These are phyloP conservation scores for Nadsonia starkeyi-henricii DNA, from an alignment of 1,139 yeast species.

Conservation along the genomic window DNA sequence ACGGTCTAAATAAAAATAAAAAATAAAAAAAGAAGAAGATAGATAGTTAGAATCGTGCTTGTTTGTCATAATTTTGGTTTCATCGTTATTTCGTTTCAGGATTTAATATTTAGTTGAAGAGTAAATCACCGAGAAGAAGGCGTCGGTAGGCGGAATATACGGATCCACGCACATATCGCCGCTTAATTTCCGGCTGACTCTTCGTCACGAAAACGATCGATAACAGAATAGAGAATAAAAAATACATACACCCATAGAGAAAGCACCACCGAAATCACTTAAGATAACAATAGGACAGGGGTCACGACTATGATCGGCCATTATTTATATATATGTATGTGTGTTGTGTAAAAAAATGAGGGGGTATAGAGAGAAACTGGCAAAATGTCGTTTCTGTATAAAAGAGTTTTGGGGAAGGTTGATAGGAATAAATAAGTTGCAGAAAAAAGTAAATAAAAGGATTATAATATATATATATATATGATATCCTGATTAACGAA, in stretches of 20 bases:
- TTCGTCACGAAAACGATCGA: too few relatives aligned
- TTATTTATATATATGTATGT: conserved; percentile 8
- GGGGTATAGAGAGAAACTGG: conserved; percentile 1
- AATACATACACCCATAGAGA: conserved; percentile 71
- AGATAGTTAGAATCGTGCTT: too few relatives aligned
- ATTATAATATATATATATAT: neutral
- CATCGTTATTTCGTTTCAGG: too few relatives aligned
- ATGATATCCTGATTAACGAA: too few relatives aligned
- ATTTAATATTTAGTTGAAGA: too few relatives aligned
- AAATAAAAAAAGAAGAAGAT: neutral
- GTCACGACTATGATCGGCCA: conserved; percentile 94
- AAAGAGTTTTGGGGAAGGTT: neutral
- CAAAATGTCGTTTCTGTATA: neutral
- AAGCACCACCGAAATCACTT: conserved; percentile 97
- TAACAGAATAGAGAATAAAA: neutral
- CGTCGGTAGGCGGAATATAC: too few relatives aligned
- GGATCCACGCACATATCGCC: too few relatives aligned
- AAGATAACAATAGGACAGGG: conserved; percentile 96
- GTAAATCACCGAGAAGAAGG: too few relatives aligned
- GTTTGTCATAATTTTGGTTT: too few relatives aligned
- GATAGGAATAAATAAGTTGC: neutral
- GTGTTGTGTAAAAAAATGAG: conserved; percentile 5
- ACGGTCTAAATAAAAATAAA: conserved; percentile 33
- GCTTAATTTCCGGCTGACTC: too few relatives aligned
- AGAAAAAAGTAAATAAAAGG: neutral